Conservation (phyloP, 2,329 filamentous ascomycete species). For the Exserohilum turcica region DNA sequence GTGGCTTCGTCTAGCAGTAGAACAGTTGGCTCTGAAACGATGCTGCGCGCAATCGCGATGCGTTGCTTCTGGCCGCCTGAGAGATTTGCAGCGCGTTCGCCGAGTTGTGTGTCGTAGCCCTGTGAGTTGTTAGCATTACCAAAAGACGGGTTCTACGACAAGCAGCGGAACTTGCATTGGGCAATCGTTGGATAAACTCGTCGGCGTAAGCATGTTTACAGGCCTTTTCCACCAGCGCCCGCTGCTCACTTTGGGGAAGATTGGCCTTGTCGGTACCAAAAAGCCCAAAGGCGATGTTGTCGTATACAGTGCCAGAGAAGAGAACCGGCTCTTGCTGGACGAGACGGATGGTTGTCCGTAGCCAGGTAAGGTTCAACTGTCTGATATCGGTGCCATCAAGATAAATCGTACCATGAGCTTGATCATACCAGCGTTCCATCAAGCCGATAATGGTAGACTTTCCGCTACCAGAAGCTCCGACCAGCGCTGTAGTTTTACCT, state of each 20-base stretch:
- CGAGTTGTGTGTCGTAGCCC: constrained; percentile 89
- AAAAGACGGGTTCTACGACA: constrained; percentile 1
- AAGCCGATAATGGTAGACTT: constrained; percentile 89
- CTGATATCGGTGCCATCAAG: constrained; percentile 65
- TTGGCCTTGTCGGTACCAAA: constrained; percentile 67
- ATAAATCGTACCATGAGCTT: constrained; percentile 28
- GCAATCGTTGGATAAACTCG: constrained; percentile 77
- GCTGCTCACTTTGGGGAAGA: constrained; percentile 60
- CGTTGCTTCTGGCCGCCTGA: constrained; percentile 96
- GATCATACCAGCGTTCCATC: constrained; percentile 60
- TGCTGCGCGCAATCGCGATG: constrained; percentile 87
- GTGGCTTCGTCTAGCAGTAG: constrained; percentile 86
- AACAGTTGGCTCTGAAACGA: constrained; percentile 87
- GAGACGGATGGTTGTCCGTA: constrained; percentile 87
- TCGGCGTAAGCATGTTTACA: constrained; percentile 93
- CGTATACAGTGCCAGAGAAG: constrained; percentile 84
- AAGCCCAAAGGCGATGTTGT: constrained; percentile 85
- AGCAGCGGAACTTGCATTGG: constrained; percentile 27
- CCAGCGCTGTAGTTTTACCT: constrained; percentile 88
- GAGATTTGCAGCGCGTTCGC: constrained; percentile 86
- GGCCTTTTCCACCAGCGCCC: constrained; percentile 75
- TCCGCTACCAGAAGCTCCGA: constrained; percentile 90
- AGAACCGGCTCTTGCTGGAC: constrained; percentile 92
- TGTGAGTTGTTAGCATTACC: constrained; percentile 59
- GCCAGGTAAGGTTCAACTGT: constrained; percentile 82